Evolutionary conservation across 2,329 filamentous ascomycete species (phyloP).

Genomic region (Xenosphaeropsis pyriputrescens): DNA sequence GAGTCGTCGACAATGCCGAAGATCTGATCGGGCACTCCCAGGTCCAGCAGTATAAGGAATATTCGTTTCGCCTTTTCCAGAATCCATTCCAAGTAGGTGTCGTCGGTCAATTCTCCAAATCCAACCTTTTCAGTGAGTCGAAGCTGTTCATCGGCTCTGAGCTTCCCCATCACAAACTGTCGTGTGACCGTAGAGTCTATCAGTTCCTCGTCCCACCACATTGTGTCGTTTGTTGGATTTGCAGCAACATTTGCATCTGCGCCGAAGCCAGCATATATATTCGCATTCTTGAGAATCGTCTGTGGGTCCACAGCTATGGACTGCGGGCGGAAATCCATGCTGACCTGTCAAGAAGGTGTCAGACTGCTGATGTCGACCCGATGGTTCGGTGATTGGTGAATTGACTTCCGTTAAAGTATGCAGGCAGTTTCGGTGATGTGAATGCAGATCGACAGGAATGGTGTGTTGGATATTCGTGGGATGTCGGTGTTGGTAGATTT

Average conservation of each 20-base stretch:
- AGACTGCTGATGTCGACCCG: too few species aligned
- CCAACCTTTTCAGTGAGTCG: slow-evolving; percentile 46
- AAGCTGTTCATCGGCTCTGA: slow-evolving; percentile 46
- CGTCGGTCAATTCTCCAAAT: slow-evolving; percentile 55
- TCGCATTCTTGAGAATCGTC: not conserved
- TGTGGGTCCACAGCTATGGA: not conserved
- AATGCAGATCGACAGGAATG: too few species aligned
- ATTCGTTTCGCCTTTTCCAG: slow-evolving; percentile 51
- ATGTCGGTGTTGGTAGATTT: too few species aligned
- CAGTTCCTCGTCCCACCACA: slow-evolving; percentile 59
- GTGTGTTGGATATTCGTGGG: too few species aligned
- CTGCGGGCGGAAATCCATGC: not conserved
- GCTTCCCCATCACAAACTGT: slow-evolving; percentile 49
- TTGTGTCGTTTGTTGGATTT: slow-evolving; percentile 7
- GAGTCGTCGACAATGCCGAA: slow-evolving; percentile 62
- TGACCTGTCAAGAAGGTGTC: too few species aligned
- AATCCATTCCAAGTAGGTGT: slow-evolving; percentile 71
- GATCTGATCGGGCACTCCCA: slow-evolving; percentile 58
- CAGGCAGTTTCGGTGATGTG: too few species aligned
- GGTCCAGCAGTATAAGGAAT: slow-evolving; percentile 56
- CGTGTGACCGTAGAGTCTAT: slow-evolving; percentile 58
- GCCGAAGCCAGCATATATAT: slow-evolving; percentile 2
- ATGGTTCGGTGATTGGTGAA: too few species aligned
- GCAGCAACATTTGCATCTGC: not conserved
- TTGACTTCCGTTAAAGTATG: too few species aligned